Percentiles rank a stretch among this genome's conserved stretches.
Conservation (phyloP, 2,329 filamentous ascomycete genomes). For the Apiospora phragmitis region DNA sequence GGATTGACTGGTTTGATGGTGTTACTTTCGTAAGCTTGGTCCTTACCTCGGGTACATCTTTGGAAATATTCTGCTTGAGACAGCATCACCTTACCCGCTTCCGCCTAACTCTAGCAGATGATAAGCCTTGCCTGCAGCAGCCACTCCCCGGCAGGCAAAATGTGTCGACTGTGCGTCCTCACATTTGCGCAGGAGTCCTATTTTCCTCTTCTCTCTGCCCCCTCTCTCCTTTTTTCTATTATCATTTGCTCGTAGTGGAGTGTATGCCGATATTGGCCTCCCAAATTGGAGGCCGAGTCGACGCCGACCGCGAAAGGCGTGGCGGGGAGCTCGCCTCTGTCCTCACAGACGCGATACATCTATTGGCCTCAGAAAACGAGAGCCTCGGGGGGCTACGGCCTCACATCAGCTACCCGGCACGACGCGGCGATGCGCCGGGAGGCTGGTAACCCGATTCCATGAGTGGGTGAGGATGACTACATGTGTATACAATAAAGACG, state of each 20-base stretch:
- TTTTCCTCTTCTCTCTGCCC: neutral
- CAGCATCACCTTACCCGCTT: too few relatives aligned
- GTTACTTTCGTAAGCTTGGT: too few relatives aligned
- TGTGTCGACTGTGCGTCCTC: neutral
- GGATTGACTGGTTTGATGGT: too few relatives aligned
- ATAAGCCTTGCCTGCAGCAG: too few relatives aligned
- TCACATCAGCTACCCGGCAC: neutral
- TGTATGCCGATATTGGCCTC: neutral
- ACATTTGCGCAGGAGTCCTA: neutral
- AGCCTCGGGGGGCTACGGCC: slow-evolving; percentile 10
- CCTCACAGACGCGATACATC: neutral
- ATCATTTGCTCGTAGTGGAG: neutral
- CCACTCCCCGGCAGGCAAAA: neutral
- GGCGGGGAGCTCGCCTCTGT: neutral
- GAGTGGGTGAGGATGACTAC: too few relatives aligned
- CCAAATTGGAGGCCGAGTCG: neutral
- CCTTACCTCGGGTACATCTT: too few relatives aligned
- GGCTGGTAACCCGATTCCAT: neutral
- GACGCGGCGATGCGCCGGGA: neutral
- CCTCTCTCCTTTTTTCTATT: neutral
- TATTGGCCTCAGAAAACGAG: slow-evolving; percentile 13
- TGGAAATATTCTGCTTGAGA: too few relatives aligned
- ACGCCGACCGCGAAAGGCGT: neutral
- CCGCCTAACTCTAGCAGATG: too few relatives aligned
- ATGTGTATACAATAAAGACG: neutral